Base-by-base conservation (phyloP, 305 asterid species). In the Andrographis paniculata region DNA sequence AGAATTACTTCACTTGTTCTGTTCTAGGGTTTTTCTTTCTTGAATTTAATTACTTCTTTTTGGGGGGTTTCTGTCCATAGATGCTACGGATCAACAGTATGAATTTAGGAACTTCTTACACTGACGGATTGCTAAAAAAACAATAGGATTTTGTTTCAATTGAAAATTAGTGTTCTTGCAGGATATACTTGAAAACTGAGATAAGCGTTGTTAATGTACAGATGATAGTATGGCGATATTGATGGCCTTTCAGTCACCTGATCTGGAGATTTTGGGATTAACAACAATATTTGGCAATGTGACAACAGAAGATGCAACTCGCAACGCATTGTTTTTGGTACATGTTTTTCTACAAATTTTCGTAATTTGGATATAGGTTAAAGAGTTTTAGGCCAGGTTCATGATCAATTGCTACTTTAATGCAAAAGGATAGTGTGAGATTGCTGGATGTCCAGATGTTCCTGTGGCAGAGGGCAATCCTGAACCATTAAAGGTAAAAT, bases 281-380 rank as follows among this genome's bases (percentile, higher is more conserved):
- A 91, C 99, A 19, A 86, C 99, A 14, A 65, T 80, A 60, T 91
- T 86, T 56, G 99, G 99, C 43, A 91, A 91, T 62, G 95, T 86
- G 33, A 17, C 74, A n/a, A 91, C 93, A 5, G 80, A 75, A 74
- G 70, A 68, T 65, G 95, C 99, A 5, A 91, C 99, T 2, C 77
- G 74, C 46, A 91, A 83, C 63, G 89, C 95, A 48, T 70, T 91
- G 67, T 72, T 75, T 73, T 78, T 91, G 92, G 99, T 91, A 71
- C 50, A 82, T 60, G 59, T 52, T 67, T 37, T 60, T 35, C n/a
- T n/a, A n/a, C n/a, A n/a, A n/a, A 16, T 37, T 48, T 45, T 14
- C 39, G 45, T 45, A 16, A n/a, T 55, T 3, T 40, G 30, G 45
- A 21, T 27, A 45, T 23, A 33, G 40, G 59, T 62, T 44, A 22